Evolutionary conservation across 2,329 filamentous ascomycete species (phyloP), one percentile per base, ranked within the genome.

Genomic region (Colletotrichum incanum): DNA sequence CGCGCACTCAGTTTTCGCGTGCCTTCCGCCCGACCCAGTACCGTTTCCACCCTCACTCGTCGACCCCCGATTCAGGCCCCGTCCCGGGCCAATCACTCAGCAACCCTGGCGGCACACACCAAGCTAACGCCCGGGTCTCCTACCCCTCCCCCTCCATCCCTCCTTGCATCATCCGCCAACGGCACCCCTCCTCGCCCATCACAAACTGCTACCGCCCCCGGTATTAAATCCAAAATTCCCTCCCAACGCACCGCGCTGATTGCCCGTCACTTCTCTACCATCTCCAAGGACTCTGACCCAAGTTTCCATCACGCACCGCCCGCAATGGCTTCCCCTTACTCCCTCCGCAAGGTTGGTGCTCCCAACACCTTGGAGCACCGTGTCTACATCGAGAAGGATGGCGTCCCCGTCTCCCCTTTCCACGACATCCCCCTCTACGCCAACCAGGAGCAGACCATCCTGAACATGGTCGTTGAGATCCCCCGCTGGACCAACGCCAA

Each of bases 401-500:
- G 96, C 87, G 88, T 93, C 76, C 93, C 94, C 77, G 85, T 98
- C 84, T 98, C 96, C 75, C 93, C 96, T 78, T 99, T 98, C 91
- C 96, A 99, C 89, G 96, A 99, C 84, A 95, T 99, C 78, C 96
- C 96, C 74, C 94, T 99, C 78, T 99, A 95, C 83, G 96, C 96
- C 92, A 98, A 99, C 84, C 89, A 93, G 86, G 93, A 98, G 88
- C 91, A 98, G 90, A 97, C 93, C 79, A 88, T 98, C 83, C 90
- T 99, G 82, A 99, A 99, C 93, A 99, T 99, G 96, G 84, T 99
- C 76, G 96, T 99, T 80, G 96, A 99, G 93, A 98, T 99, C 80
- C 96, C 96, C 80, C 93, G 96, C 88, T 99, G 96, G 96, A 98
- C 96, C 88, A 99, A 99, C 87, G 96, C 93, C 81, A 99, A 99